Conservation (phyloP, 305 asterid genomes). For the Solanum hybrid region DNA sequence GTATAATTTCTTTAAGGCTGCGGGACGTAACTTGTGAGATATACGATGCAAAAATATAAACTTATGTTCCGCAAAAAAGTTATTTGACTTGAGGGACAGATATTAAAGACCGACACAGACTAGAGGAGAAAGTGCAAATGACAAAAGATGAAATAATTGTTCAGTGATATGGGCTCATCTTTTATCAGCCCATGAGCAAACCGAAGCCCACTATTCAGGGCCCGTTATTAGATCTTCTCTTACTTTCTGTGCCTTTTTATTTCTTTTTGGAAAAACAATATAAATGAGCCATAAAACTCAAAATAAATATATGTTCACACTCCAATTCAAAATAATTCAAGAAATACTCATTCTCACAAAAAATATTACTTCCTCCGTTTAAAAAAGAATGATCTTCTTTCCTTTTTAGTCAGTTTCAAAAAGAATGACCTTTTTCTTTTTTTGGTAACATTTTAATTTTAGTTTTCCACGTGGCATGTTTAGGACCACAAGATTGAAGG, state of each 20-base stretch:
- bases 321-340: too few species aligned
- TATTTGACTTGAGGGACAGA: neutral
- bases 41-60: neutral
- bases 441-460: too few species aligned
- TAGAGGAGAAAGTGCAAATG: neutral
- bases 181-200: neutral
- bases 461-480: too few species aligned
- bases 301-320: too few species aligned
- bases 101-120: neutral
- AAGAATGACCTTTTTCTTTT: too few species aligned
- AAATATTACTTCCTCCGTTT: too few species aligned
- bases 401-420: too few species aligned
- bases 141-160: neutral
- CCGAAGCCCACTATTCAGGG: neutral
- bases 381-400: too few species aligned
- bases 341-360: too few species aligned
- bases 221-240: neutral
- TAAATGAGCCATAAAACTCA: too few species aligned
- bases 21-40: neutral
- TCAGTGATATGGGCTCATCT: neutral
- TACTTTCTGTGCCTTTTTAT: neutral
- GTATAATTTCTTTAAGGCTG: neutral
- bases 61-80: neutral
- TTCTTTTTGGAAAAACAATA: neutral
- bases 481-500: too few species aligned